Percentiles rank a stretch among this genome's conserved stretches.
These are phyloP conservation scores for Pseudomonodictys pantanalensis DNA, from an alignment of 495 filamentous ascomycete genomes.

Conservation along the genomic window DNA sequence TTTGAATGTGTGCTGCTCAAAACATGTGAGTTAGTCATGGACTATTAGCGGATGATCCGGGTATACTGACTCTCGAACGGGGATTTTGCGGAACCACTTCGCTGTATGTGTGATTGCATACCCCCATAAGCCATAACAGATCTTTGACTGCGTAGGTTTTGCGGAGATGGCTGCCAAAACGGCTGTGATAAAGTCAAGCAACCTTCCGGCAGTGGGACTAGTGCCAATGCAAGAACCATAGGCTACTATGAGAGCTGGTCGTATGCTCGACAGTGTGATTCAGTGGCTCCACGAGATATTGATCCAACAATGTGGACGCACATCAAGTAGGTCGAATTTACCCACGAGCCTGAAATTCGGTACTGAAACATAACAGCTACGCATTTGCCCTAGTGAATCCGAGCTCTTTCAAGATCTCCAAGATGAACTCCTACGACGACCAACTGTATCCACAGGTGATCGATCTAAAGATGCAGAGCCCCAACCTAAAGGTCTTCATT, in stretches of 20 bases:
- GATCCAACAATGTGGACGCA: not conserved
- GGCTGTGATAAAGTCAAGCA: not conserved
- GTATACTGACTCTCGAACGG: too few species aligned
- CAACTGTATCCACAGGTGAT: not conserved
- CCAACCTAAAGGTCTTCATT: not conserved
- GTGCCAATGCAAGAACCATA: not conserved
- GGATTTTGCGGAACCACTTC: not conserved
- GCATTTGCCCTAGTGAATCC: not conserved
- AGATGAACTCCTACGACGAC: not conserved
- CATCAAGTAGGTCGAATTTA: not conserved
- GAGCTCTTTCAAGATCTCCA: not conserved
- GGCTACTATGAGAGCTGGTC: not conserved
- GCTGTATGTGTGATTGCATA: too few species aligned
- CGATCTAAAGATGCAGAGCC: not conserved
- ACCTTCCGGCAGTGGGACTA: not conserved
- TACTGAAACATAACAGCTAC: not conserved
- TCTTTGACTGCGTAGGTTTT: too few species aligned
- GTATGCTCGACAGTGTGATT: not conserved
- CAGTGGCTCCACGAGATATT: not conserved
- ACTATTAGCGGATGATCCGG: too few species aligned
- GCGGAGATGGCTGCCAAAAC: not conserved
- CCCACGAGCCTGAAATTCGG: not conserved
- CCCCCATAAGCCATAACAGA: too few species aligned
- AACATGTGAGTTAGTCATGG: too few species aligned
- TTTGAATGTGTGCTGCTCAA: not conserved